Evolutionary conservation across 228 moss, liverwort and hornwort species (phyloP).

Genomic region (Sphagnum magellanicum): DNA sequence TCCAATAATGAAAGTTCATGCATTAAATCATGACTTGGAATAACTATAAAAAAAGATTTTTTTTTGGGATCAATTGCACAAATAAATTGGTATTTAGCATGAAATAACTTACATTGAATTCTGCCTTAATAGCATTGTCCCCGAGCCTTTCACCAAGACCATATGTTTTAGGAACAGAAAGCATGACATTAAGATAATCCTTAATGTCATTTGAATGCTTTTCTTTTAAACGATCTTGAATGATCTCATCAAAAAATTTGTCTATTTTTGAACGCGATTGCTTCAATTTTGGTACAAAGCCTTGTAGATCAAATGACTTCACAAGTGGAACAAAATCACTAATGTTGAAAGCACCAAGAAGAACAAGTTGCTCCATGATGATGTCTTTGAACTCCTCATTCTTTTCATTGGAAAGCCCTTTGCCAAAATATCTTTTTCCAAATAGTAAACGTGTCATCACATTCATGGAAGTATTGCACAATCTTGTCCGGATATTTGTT

Average conservation of each 20-base stretch:
- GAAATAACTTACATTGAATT: slow-evolving; percentile 16
- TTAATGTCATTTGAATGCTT: slow-evolving; percentile 5
- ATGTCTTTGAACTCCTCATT: slow-evolving; percentile 4
- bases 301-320: slow-evolving; percentile 14
- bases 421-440: slow-evolving; percentile 16
- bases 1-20: no score
- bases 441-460: slow-evolving; percentile 3
- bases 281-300: neutral
- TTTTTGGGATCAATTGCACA: no score
- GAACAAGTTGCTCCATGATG: slow-evolving; percentile 4
- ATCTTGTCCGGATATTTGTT: neutral
- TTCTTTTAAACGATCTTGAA: slow-evolving; percentile 20
- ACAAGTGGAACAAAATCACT: slow-evolving; percentile 28
- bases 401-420: slow-evolving; percentile 13
- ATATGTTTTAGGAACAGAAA: slow-evolving; percentile 10
- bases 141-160: slow-evolving; percentile 19
- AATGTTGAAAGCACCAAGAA: slow-evolving; percentile 16
- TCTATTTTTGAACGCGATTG: slow-evolving; percentile 8
- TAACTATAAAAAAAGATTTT: no score
- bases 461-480: slow-evolving; percentile 1
- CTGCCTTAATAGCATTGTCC: slow-evolving; percentile 16
- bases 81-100: no score
- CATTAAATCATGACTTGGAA: no score
- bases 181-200: slow-evolving; percentile 29
- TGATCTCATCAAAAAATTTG: slow-evolving; percentile 11